Evolutionary conservation across 352 stramenopile genomes (phyloP).

Genomic region (Globisporangium viniferum): DNA sequence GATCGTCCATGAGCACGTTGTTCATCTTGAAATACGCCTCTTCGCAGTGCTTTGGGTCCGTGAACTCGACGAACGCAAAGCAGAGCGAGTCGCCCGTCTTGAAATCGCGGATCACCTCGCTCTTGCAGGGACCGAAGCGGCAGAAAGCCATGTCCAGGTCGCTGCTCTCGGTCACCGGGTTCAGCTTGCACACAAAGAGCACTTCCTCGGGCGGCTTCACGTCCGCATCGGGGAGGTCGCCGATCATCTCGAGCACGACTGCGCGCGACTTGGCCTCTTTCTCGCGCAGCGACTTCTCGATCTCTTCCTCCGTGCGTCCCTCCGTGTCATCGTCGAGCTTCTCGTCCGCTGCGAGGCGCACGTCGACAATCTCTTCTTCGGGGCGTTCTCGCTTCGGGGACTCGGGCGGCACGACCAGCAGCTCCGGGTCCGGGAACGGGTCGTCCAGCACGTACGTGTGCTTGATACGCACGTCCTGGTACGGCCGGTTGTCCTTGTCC

Average conservation of each 20-base stretch:
- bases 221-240: conserved; percentile 96
- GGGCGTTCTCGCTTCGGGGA: conserved; percentile 90
- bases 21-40: conserved; percentile 99
- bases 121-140: conserved; percentile 85
- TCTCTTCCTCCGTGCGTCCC: conserved; percentile 80
- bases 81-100: conserved; percentile 97
- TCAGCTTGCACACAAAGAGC: conserved; percentile 98
- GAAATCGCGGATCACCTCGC: conserved; percentile 96
- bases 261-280: conserved; percentile 94
- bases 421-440: conserved; percentile 70
- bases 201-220: conserved; percentile 98
- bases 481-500: conserved; percentile 94
- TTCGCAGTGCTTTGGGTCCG: conserved; percentile 90
- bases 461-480: conserved; percentile 96
- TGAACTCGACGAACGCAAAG: conserved; percentile 99
- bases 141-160: conserved; percentile 95
- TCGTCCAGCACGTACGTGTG: conserved; percentile 90
- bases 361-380: conserved; percentile 88
- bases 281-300: conserved; percentile 84
- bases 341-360: conserved; percentile 89
- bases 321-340: conserved; percentile 71
- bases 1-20: conserved; percentile 98
- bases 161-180: conserved; percentile 91
- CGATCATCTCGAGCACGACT: conserved; percentile 99
- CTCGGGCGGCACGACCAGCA: conserved; percentile 67